A percentile compares a stretch with the other conserved stretches of the same genome.
These are phyloP conservation scores for Neurospora sp. DNA, from an alignment of 495 filamentous ascomycete species.

Conservation along the genomic window DNA sequence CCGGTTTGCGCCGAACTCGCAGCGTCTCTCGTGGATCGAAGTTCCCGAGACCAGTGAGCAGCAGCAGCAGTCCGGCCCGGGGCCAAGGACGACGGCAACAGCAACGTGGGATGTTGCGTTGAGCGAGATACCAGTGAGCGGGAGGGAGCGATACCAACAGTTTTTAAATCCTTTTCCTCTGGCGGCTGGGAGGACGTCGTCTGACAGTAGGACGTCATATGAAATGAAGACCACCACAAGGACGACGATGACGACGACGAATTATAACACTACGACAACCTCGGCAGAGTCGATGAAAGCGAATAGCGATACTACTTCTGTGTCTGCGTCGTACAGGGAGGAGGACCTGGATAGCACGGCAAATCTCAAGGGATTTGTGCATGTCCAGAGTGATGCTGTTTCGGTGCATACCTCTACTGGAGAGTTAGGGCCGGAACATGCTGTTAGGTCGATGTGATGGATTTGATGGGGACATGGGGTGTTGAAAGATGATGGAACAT, in stretches of 20 bases:
- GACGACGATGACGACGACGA: neutral
- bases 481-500: neutral
- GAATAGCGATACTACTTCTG: neutral
- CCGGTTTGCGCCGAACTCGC: neutral
- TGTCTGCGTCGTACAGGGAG: neutral
- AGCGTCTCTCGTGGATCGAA: conserved; percentile 2
- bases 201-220: neutral
- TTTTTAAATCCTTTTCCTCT: neutral
- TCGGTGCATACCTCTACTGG: neutral
- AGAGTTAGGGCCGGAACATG: neutral
- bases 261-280: neutral
- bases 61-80: neutral
- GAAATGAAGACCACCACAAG: neutral
- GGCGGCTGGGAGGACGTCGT: neutral
- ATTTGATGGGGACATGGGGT: neutral
- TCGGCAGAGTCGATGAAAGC: neutral
- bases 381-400: neutral
- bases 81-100: neutral
- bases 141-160: neutral
- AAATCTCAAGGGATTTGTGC: neutral
- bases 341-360: neutral
- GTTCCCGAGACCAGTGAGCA: neutral
- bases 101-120: neutral
- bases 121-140: neutral
- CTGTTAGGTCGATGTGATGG: neutral